Base-by-base conservation (phyloP, 139 green algal species). In the Tetraselmis striata region DNA sequence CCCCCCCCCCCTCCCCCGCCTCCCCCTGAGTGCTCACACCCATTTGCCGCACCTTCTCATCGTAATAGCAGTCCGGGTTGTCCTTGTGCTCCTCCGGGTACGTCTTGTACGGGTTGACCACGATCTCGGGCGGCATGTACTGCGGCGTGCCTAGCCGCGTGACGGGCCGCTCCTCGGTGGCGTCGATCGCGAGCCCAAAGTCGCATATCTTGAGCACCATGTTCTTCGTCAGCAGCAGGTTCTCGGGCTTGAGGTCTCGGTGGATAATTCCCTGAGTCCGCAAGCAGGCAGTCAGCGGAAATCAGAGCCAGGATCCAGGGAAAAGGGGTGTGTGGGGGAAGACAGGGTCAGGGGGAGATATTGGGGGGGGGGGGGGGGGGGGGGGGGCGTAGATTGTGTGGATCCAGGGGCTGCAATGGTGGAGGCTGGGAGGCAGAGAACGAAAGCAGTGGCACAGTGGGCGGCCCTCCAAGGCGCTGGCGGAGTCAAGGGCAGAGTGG, bases 231-330 rank as follows among this genome's bases (percentile, higher is more conserved):
- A 79, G 27, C 79, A 83, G 31, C 26, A 83, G 75, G 27, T 83
- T 83, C 79, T 83, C 79, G 2, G 79, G 79, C 79, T 83, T 83
- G 26, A 83, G 28, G 79, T 83, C 79, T 2, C 79, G 45, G 45
- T 83, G 79, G 18, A 83, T 76, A n/a, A 83, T 78, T 11, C 79
- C 79, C 29, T 31, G 45, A 5, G 45, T 67, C 5, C 5, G 18
- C 5, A 67, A 67, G 18, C 45, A 67, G 5, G 45, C 45, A 67
- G 45, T 67, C 45, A 67, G 45, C 45, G 18, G 18, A 67, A 67
- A 25, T 67, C 45, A 67, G 18, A 67, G 18, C 18, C 45, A 67
- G 5, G 11, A 25, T 18, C 45, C 45, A 67, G 5, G 45, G 18
- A 5, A 67, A 67, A 25, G 5, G 18, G 11, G 18, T 18, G 5